Conservation (phyloP, 129 eudicot genomes). For the Tagetes erecta region DNA sequence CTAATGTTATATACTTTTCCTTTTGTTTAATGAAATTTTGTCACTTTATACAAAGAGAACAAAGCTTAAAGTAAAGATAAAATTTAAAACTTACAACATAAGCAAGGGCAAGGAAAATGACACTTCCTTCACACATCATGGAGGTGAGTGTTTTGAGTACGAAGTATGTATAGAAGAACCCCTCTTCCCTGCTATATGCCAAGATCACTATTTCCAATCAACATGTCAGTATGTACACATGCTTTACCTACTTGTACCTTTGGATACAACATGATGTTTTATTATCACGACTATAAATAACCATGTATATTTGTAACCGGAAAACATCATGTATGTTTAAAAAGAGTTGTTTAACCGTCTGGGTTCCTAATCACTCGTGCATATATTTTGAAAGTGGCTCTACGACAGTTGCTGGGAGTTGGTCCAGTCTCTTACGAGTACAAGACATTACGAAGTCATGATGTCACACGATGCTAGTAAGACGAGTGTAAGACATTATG, state of each 20-base stretch:
- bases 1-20: neutral
- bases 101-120: slow-evolving; percentile 73
- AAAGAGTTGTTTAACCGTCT: neutral
- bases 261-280: neutral
- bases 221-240: slow-evolving; percentile 18
- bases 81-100: slow-evolving; percentile 52
- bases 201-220: slow-evolving; percentile 50
- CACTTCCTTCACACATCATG: slow-evolving; percentile 79
- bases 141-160: slow-evolving; percentile 62
- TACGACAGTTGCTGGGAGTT: neutral
- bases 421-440: neutral
- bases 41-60: neutral
- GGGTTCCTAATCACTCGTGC: neutral
- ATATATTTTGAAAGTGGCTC: neutral
- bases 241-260: slow-evolving; percentile 10
- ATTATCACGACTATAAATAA: neutral
- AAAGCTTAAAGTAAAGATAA: neutral
- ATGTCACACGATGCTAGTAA: neutral
- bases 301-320: neutral
- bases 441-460: neutral
- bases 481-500: neutral
- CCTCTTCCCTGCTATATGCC: slow-evolving; percentile 58
- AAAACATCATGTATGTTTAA: too few relatives aligned
- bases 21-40: too few relatives aligned
- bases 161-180: slow-evolving; percentile 63